Evolutionary conservation across 192 early-diverging fungal genomes (phyloP).

Genomic region (Radiomyces spectabilis): DNA sequence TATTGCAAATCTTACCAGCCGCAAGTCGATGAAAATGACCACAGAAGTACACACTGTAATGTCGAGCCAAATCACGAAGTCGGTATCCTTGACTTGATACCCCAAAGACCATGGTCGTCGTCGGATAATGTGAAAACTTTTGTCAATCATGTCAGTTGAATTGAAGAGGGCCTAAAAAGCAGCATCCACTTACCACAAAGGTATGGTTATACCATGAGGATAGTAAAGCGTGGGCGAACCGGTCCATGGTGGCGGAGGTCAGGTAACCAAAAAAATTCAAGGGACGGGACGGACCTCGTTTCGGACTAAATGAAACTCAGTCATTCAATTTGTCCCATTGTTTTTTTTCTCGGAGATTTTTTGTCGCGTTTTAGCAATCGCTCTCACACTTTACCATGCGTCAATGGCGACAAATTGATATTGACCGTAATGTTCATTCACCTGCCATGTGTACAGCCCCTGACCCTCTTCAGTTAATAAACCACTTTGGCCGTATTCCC

Average conservation of each 20-base stretch:
- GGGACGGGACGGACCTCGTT: slow-evolving; percentile 64
- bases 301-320: slow-evolving; percentile 32
- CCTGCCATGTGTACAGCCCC: slow-evolving; percentile 40
- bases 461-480: slow-evolving; percentile 29
- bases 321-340: too few species aligned
- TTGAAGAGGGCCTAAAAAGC: too few species aligned
- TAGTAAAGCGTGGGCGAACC: slow-evolving; percentile 45
- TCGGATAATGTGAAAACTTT: slow-evolving; percentile 69
- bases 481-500: slow-evolving; percentile 36
- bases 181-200: slow-evolving; percentile 55
- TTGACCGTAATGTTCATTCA: slow-evolving; percentile 57
- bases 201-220: slow-evolving; percentile 45
- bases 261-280: slow-evolving; percentile 88
- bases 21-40: slow-evolving; percentile 81
- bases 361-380: not conserved
- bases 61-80: slow-evolving; percentile 48
- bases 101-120: slow-evolving; percentile 69
- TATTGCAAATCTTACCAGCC: slow-evolving; percentile 24
- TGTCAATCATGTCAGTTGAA: not conserved
- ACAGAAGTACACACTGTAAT: slow-evolving; percentile 70
- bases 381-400: slow-evolving; percentile 43
- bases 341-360: too few species aligned
- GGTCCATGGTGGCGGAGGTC: slow-evolving; percentile 63
- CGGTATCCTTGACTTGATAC: slow-evolving; percentile 42
- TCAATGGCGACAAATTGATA: slow-evolving; percentile 81